Percentiles rank a stretch among this genome's conserved stretches.
phyloP scores from a whole-genome alignment of 75 land plant genomes.

The Selaginella tamariscina region DNA sequence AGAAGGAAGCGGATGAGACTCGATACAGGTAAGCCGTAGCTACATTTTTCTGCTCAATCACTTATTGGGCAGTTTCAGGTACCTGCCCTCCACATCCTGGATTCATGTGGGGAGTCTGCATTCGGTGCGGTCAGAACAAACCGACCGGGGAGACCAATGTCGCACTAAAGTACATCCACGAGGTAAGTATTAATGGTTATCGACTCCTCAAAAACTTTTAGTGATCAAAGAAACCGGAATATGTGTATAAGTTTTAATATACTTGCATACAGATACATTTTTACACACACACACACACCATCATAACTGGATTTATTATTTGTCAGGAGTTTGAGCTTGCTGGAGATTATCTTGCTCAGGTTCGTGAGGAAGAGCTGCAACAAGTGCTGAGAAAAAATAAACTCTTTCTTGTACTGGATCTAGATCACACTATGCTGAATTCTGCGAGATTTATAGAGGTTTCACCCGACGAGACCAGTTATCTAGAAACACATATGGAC shows the following conservation, averaged over 20 bases:
- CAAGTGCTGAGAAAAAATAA: background rate
- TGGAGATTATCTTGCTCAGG: background rate
- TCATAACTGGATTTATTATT: background rate
- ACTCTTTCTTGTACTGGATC: background rate
- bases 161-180: conserved; percentile 3
- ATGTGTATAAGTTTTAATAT: too few species aligned
- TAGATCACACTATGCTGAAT: conserved; percentile 9
- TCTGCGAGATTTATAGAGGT: background rate
- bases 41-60: background rate
- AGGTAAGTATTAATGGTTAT: conserved; percentile 2
- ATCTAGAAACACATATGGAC: background rate
- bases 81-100: conserved; percentile 28
- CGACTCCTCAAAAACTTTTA: too few species aligned
- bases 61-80: conserved; percentile 4
- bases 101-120: conserved; percentile 5
- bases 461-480: background rate
- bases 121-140: background rate
- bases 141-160: background rate
- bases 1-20: conserved; percentile 12
- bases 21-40: conserved; percentile 6
- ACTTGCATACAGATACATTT: background rate
- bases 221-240: too few species aligned
- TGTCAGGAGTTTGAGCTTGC: background rate
- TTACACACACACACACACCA: background rate
- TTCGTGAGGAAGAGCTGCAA: background rate